Evolutionary conservation across 176 grass and related monocot genomes (phyloP).

Genomic region (Dactylis glomerata): DNA sequence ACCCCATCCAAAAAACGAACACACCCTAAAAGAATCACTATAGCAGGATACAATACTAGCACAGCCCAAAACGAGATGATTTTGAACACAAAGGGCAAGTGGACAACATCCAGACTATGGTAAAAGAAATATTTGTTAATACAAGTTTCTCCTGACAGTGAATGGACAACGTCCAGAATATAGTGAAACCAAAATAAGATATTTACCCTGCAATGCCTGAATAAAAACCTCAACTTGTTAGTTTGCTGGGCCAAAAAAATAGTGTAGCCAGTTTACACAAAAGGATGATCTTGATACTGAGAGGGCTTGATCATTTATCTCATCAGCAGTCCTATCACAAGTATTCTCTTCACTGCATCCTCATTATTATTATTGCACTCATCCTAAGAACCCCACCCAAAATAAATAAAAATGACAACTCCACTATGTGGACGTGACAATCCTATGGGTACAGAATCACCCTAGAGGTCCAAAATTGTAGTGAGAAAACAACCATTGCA

Average conservation of each 20-base stretch:
- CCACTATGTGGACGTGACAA: conserved; percentile 33
- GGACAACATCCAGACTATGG: neutral
- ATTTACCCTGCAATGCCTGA: neutral
- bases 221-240: neutral
- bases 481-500: neutral
- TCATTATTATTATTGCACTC: conserved; percentile 37
- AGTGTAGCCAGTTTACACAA: neutral
- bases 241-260: neutral
- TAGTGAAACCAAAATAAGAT: no score
- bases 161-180: no score
- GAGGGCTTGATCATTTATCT: conserved; percentile 17
- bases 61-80: neutral
- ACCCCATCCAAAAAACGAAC: no score
- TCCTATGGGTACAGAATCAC: conserved; percentile 34
- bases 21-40: neutral
- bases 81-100: neutral
- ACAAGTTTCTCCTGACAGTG: neutral
- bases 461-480: conserved; percentile 37
- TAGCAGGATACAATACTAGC: neutral
- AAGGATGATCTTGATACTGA: neutral
- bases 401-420: conserved; percentile 29
- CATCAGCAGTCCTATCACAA: conserved; percentile 20
- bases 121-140: neutral
- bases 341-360: conserved; percentile 15
- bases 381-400: conserved; percentile 12